A percentile compares a stretch with the other conserved stretches of the same genome.
Conservation (phyloP, 129 eudicot genomes). For the Dittrichia graveolens region DNA sequence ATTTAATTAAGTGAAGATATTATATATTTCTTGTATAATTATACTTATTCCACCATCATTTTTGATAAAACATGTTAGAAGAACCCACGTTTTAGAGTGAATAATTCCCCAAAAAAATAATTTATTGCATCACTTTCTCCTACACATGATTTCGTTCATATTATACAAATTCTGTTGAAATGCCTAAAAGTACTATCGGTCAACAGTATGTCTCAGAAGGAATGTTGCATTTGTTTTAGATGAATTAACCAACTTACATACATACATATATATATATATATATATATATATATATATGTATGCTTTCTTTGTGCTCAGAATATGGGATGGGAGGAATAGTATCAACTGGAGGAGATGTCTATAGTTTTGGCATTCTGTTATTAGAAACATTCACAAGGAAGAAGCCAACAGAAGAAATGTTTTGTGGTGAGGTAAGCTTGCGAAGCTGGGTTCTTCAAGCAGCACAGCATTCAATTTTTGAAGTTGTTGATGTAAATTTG, state of each 20-base stretch:
- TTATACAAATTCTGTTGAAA: too few relatives aligned
- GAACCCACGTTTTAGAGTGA: too few relatives aligned
- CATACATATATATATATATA: too few relatives aligned
- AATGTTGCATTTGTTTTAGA: neutral
- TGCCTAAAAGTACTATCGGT: too few relatives aligned
- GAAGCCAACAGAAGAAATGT: conserved; percentile 33
- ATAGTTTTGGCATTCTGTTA: conserved; percentile 41
- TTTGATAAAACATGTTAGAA: too few relatives aligned
- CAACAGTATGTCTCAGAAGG: too few relatives aligned
- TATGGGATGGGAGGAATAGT: conserved; percentile 35
- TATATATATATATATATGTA: neutral
- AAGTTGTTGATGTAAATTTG: conserved; percentile 30
- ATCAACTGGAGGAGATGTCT: conserved; percentile 34
- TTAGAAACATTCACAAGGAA: conserved; percentile 39
- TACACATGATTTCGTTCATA: too few relatives aligned
- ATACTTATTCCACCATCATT: too few relatives aligned
- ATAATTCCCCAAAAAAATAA: too few relatives aligned
- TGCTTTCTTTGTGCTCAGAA: conserved; percentile 17
- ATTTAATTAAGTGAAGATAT: too few relatives aligned
- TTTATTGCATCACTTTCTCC: too few relatives aligned
- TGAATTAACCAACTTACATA: neutral
- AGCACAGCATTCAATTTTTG: conserved; percentile 4
- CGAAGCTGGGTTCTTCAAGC: conserved; percentile 30
- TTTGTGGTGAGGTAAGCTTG: conserved; percentile 27
- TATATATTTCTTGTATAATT: too few relatives aligned